A percentile compares a stretch with the other conserved stretches of the same genome.
These are phyloP conservation scores for Boletus rubropictus DNA, from an alignment of 768 basidiomycete genomes.

Conservation along the genomic window DNA sequence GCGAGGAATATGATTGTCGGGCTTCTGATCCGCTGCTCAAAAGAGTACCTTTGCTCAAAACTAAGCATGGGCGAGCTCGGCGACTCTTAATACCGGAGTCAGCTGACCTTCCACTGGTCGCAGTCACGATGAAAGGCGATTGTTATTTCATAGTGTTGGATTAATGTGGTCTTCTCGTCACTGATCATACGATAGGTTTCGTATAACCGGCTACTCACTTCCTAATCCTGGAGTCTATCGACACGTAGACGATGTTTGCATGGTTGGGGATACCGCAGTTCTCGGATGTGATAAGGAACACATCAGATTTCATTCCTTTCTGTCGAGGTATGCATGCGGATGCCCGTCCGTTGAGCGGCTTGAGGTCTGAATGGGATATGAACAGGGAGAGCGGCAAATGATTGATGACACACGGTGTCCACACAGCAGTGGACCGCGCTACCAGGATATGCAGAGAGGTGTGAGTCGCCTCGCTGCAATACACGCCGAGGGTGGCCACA, in stretches of 20 bases:
- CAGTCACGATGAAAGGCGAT: constrained; percentile 43
- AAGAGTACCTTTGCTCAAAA: constrained; percentile 31
- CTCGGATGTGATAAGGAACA: constrained; percentile 39
- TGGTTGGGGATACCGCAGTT: constrained; percentile 37
- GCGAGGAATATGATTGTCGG: constrained; percentile 11
- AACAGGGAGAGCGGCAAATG: constrained; percentile 29
- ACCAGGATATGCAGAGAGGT: constrained; percentile 27
- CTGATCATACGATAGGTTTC: constrained; percentile 26
- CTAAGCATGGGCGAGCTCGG: constrained; percentile 28
- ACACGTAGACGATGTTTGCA: constrained; percentile 44
- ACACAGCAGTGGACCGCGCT: constrained; percentile 27
- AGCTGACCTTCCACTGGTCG: constrained; percentile 32
- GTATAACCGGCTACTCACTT: constrained; percentile 35
- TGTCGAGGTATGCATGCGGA: constrained; percentile 29
- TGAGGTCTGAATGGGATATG: constrained; percentile 20
- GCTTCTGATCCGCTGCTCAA: constrained; percentile 21
- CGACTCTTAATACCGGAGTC: constrained; percentile 28
- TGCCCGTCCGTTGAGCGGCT: constrained; percentile 23
- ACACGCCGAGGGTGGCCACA: constrained; percentile 23
- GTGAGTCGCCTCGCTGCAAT: constrained; percentile 41
- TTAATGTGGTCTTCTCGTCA: constrained; percentile 3
- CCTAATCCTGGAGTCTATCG: constrained; percentile 33
- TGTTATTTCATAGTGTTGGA: constrained; percentile 35
- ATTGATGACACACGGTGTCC: constrained; percentile 29
- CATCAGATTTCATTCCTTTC: constrained; percentile 39